Evolutionary conservation across 2,329 filamentous ascomycete species (phyloP).

Genomic region (Cladosporium colombiae): DNA sequence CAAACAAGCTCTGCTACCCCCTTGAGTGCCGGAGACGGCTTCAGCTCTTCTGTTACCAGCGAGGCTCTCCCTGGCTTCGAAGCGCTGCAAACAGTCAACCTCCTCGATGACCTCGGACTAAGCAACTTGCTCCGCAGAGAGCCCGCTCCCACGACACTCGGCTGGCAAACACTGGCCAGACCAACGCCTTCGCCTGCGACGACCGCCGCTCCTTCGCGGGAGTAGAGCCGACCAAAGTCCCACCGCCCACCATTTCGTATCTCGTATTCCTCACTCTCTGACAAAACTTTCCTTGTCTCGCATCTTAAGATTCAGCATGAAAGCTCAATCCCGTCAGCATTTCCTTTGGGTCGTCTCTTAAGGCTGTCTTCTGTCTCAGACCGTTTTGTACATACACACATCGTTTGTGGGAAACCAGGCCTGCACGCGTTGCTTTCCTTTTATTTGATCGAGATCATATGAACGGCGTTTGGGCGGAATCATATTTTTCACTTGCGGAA

Average conservation of each 20-base stretch:
- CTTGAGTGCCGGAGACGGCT: slow-evolving; percentile 1
- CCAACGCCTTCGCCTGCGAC: slow-evolving; percentile 9
- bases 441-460: background rate
- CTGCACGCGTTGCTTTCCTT: background rate
- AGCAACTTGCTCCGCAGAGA: background rate
- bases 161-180: slow-evolving; percentile 11
- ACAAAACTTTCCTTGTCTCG: background rate
- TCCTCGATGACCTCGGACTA: slow-evolving; percentile 6
- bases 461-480: background rate
- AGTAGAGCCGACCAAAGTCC: background rate
- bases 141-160: background rate
- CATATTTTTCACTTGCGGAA: background rate
- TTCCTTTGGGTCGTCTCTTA: background rate
- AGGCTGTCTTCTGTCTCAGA: background rate
- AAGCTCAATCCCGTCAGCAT: background rate
- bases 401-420: background rate
- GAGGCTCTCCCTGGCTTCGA: slow-evolving; percentile 15
- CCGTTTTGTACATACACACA: background rate
- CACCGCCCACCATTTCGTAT: background rate
- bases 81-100: background rate
- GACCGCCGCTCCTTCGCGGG: slow-evolving; percentile 9
- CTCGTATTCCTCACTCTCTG: background rate
- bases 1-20: slow-evolving; percentile 3
- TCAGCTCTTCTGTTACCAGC: slow-evolving; percentile 6
- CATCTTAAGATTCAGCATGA: background rate